A percentile compares a stretch with the other conserved stretches of the same genome.
phyloP scores from a whole-genome alignment of 108 stramenopile genomes.

The Pseudonitzschia pungens region DNA sequence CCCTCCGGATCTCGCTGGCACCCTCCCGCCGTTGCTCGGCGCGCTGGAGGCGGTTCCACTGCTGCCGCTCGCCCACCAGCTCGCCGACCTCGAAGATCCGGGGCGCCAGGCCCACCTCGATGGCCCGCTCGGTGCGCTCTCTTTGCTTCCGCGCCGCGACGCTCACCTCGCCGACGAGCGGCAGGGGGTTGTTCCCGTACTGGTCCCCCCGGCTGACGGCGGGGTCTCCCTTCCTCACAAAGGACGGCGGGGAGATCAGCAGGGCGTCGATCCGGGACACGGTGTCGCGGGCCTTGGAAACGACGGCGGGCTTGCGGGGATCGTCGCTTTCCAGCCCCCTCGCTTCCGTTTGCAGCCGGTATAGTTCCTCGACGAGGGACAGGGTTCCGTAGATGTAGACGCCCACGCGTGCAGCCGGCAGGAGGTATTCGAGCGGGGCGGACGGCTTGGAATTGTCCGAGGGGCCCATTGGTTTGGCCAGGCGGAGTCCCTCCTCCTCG shows the following conservation, averaged over 20 bases:
- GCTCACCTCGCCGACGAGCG: not conserved
- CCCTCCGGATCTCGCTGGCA: conserved; percentile 8
- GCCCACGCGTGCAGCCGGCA: not conserved
- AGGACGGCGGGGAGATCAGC: not conserved
- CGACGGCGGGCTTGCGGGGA: not conserved
- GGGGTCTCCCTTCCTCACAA: not conserved
- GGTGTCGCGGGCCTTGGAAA: too few relatives aligned
- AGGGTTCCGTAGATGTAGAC: not conserved
- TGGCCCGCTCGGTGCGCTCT: not conserved
- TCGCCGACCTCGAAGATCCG: conserved; percentile 6
- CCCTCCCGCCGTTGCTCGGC: not conserved
- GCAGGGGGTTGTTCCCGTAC: not conserved
- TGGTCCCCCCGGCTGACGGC: not conserved
- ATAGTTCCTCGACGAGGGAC: not conserved
- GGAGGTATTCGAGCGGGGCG: not conserved
- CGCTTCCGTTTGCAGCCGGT: not conserved
- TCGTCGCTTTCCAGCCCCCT: not conserved
- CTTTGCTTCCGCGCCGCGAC: not conserved
- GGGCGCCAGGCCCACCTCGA: not conserved
- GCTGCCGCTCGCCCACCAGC: not conserved
- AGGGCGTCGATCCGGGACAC: not conserved
- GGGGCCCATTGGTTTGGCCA: not conserved
- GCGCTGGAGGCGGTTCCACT: conserved; percentile 1
- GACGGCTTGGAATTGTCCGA: not conserved
- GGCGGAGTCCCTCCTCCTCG: not conserved